Evolutionary conservation across 192 early-diverging fungal genomes (phyloP), one percentile per base, ranked within the genome.

Genomic region (Linderina pennispora): DNA sequence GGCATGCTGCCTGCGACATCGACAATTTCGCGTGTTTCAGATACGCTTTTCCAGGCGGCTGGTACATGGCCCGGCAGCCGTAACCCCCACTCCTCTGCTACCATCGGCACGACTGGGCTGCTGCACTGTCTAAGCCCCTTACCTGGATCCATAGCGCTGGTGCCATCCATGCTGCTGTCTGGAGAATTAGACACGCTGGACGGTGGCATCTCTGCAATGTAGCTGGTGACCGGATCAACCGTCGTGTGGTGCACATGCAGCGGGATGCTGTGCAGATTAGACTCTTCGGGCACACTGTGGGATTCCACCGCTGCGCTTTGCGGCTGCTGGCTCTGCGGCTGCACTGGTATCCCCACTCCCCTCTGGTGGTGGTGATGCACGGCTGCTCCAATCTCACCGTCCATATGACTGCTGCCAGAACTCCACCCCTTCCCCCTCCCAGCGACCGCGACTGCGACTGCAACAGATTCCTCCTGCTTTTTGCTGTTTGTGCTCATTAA

Each of bases 161-260:
- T 31, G 28, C 28, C 5, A 31, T 31, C 28, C 6, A 8, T 11
- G 11, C 23, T 13, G 36, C 24, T 39, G 23, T 39, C 46, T 8
- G 23, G 17, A 16, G 46, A 48, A 2, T 39, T n/a, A n/a, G n/a
- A n/a, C n/a, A n/a, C 36, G 32, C 36, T 19, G 43, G 9, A 35
- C 23, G 24, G 18, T n/a, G 23, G 40, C 6, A 44, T 26, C 13
- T 34, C 37, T n/a, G 14, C 36, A 37, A 62, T 55, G 55, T 43
- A 58, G 11, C 49, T 59, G 8, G 59, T 70, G 35, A 62, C 45
- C 17, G 66, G 66, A 40, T 70, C 58, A 13, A 70, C 62, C 25
- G 66, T 70, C 23, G 66, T 62, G 16, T 62, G 48, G 19, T 59
- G 66, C 9, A 62, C 59, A 35, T 62, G 55, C 43, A 58, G 56